A percentile compares a stretch with the other conserved stretches of the same genome.
Conservation (phyloP, 139 green algal species). For the Haematococcus sp. region DNA sequence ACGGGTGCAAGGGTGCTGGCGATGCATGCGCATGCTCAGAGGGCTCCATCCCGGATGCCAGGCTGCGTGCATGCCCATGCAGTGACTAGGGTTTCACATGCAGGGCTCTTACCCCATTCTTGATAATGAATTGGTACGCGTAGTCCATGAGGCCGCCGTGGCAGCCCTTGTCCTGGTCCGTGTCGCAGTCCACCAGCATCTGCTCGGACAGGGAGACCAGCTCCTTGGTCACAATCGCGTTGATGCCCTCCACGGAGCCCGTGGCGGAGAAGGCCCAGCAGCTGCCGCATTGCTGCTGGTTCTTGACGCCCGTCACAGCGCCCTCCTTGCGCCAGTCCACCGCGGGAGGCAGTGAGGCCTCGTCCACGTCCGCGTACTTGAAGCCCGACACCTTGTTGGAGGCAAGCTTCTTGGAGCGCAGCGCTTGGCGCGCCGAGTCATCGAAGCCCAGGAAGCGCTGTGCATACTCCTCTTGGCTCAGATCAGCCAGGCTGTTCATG, state of each 20-base stretch:
- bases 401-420: conserved; percentile 11
- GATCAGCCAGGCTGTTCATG: conserved; percentile 83
- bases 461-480: conserved; percentile 85
- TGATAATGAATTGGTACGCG: conserved; percentile 81
- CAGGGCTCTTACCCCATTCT: conserved; percentile 63
- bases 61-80: too few relatives aligned
- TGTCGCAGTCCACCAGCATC: conserved; percentile 93
- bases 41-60: too few relatives aligned
- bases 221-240: conserved; percentile 78
- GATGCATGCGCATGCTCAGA: too few relatives aligned
- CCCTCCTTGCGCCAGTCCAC: conserved; percentile 82
- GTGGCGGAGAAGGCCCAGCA: conserved; percentile 97
- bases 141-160: conserved; percentile 93
- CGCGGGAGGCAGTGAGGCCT: conserved; percentile 40
- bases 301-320: conserved; percentile 91
- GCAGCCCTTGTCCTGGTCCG: conserved; percentile 66
- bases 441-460: conserved; percentile 59
- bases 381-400: conserved; percentile 30
- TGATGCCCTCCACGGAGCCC: conserved; percentile 89
- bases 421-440: conserved; percentile 5
- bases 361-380: conserved; percentile 49
- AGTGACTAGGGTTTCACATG: too few relatives aligned
- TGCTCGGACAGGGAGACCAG: conserved; percentile 89
- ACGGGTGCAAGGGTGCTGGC: too few relatives aligned
- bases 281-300: conserved; percentile 87